Conservation (phyloP, 805 yeast genomes). For the Starmerella bombi region DNA sequence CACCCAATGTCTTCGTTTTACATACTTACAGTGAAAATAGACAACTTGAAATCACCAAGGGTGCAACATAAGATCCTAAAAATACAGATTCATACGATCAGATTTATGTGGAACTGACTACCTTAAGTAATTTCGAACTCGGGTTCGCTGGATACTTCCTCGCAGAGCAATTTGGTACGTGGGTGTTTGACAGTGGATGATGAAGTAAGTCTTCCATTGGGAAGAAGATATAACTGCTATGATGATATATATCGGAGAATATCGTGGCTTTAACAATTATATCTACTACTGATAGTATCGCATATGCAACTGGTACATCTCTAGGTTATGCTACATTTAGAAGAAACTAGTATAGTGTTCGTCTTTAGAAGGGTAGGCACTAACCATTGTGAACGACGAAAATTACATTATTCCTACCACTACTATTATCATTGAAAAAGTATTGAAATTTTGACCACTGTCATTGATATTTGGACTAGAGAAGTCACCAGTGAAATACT, state of each 20-base stretch:
- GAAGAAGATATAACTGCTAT: constrained; percentile 3
- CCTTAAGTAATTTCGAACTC: background rate
- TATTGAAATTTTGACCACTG: no score
- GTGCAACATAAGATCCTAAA: background rate
- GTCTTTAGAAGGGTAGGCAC: constrained; percentile 1
- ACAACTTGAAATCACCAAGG: background rate
- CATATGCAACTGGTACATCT: no score
- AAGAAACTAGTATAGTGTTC: background rate
- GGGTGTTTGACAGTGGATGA: constrained; percentile 5
- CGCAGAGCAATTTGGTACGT: constrained; percentile 2
- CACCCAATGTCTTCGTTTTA: background rate
- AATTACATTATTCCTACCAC: no score
- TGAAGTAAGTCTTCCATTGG: constrained; percentile 3
- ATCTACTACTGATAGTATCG: background rate
- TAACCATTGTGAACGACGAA: no score
- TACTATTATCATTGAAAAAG: no score
- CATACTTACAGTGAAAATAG: background rate
- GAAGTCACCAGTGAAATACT: no score
- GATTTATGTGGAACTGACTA: background rate
- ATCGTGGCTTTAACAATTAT: background rate
- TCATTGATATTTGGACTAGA: no score
- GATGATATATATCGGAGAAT: constrained; percentile 2
- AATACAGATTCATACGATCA: background rate
- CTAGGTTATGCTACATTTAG: no score
- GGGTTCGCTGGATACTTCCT: constrained; percentile 2